Base-by-base conservation (phyloP, 345 rosid genomes). In the Pseudoturritis turrita region DNA sequence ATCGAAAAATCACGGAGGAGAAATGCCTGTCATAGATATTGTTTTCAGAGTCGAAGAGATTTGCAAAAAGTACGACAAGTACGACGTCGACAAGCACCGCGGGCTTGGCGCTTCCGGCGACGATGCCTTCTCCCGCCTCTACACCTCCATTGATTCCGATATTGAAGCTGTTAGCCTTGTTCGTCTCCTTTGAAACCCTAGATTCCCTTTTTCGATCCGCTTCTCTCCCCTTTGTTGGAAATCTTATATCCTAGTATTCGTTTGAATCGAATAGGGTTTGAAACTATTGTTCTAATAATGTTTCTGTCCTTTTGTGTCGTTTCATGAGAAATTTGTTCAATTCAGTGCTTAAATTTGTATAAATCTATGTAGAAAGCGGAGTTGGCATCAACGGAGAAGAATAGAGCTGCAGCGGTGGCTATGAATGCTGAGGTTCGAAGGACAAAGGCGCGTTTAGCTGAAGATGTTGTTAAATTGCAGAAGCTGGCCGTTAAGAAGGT, bases 381-480 rank as follows among this genome's bases (percentile, higher is more conserved):
- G 73, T 39, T 68, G 76, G 91, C 83, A 10, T 68, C 89, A 8
- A 69, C 14, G 47, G 92, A 94, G 75, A 79, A 14, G 12, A 93
- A 85, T 13, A 80, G 91, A 76, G 95, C 96, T n/a, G 78, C 84
- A 15, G 83, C 80, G 0, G 91, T 80, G 13, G 95, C 92, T 3
- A 66, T 86, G 84, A 89, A 81, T 40, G 97, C 97, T 10, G 98
- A 88, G 83, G 77, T 87, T 80, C 89, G 95, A 61, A 81, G 88
- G 61, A 80, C 82, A 14, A 94, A 87, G 73, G 89, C 92, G 17
- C 80, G 89, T 21, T 75, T 89, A 73, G 76, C 79, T 68, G 95
- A 89, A 35, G 91, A 90, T 69, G 67, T 86, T 67, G 85, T 89
- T 46, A 87, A 88, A 70, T 84, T 89, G 2, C 81, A 82, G 57